Conservation (phyloP, 768 basidiomycete genomes). For the Russula abietina region DNA sequence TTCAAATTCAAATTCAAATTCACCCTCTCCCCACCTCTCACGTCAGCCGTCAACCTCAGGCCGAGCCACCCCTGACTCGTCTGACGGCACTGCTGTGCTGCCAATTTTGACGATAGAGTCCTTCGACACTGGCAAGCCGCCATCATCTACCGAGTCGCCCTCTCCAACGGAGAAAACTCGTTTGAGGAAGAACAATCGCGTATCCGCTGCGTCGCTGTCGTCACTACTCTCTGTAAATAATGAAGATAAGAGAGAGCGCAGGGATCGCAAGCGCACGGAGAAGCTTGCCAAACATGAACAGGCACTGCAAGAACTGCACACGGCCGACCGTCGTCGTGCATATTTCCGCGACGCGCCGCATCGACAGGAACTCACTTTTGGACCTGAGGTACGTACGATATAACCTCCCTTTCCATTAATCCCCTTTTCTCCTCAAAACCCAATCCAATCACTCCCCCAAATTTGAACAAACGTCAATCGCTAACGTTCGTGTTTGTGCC, state of each 20-base stretch:
- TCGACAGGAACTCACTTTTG: constrained; percentile 53
- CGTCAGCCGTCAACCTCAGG: constrained; percentile 5
- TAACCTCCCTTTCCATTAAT: neutral
- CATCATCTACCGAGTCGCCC: neutral
- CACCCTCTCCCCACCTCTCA: constrained; percentile 4
- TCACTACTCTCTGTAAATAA: constrained; percentile 4
- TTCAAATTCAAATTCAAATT: no score
- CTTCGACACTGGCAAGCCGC: neutral
- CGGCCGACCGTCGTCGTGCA: constrained; percentile 51
- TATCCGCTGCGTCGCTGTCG: constrained; percentile 14
- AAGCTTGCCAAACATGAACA: constrained; percentile 16
- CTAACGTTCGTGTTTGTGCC: neutral
- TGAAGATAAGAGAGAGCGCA: constrained; percentile 12
- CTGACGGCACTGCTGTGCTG: neutral
- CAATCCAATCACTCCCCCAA: no score
- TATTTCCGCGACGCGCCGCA: constrained; percentile 57
- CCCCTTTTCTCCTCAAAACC: no score
- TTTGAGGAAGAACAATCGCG: constrained; percentile 7
- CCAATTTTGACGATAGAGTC: neutral
- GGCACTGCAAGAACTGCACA: constrained; percentile 23
- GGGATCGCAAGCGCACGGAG: constrained; percentile 14
- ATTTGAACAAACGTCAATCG: neutral
- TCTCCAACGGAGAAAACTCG: neutral
- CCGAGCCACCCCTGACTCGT: neutral
- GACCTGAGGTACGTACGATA: constrained; percentile 51